Evolutionary conservation across 345 rosid genomes (phyloP), one percentile per base, ranked within the genome.

Genomic region (Pistacia integerrima): DNA sequence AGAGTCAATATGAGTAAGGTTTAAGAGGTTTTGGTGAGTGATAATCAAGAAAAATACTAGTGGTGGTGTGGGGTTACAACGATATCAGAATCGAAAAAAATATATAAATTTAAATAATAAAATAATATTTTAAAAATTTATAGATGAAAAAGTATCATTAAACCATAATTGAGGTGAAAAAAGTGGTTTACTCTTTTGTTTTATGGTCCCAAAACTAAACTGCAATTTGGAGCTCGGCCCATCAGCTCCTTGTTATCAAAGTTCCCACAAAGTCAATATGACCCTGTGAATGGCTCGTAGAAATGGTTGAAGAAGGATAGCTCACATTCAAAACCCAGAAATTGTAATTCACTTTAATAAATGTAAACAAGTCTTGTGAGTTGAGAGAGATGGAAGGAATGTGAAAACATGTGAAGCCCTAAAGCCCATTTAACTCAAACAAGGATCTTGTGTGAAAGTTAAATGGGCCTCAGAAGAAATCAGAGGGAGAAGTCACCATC

Each of bases 351-450:
- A 25, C 25, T 35, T 70, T 17, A 18, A 28, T 22, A 48, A 44
- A 33, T 10, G 62, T 8, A 18, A 18, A 28, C 16, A 70, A 49
- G 12, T 73, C 80, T 69, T 33, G 81, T 77, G 79, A 83, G 33
- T 57, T 8, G 11, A 16, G 60, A 5, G 60, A 5, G 62, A 38
- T 56, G 35, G 17, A 30, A 8, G 65, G 1, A 35, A 54, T 64
- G 67, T 60, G 28, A 30, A 55, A 68, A 44, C 82, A 78, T 73
- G 82, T 76, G 80, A 81, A 69, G 36, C 25, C 78, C 25, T 5
- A 12, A 51, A 69, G 64, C 49, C 80, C 75, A 62, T 72, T 54
- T 64, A 69, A 22, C 75, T 8, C 33, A 44, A 62, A 63, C 80
- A 73, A 60, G 79, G 30, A 11, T 74, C 69, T 69, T 48, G 77